Evolutionary conservation across 306 rosid species (phyloP), one percentile per base, ranked within the genome.

Genomic region (Acacia confusa): DNA sequence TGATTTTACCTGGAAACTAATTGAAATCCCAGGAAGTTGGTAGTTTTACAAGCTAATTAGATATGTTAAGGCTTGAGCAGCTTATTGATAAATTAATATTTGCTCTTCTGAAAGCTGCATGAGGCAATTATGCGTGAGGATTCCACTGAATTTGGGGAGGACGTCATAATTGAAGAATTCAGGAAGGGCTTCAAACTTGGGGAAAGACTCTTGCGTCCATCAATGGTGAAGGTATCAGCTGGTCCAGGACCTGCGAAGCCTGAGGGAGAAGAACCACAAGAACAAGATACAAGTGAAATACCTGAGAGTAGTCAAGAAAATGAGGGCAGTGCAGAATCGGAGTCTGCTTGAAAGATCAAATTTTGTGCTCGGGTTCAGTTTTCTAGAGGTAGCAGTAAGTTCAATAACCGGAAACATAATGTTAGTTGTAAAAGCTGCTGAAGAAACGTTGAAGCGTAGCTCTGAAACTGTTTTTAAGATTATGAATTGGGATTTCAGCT

Each of bases 51-150:
- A 24, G 78, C 79, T 69, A 24, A 44, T 66, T 15, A 27, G 52
- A 81, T 61, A 80, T 78, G 20, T 57, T 45, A 43, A 70, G 6
- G 60, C 72, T 14, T 52, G 48, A 41, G 65, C 64, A 66, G 74
- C 79, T 83, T 81, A 58, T 77, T 87, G 47, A 88, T 52, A 73
- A 76, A 81, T 76, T 80, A 45, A 50, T 53, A 66, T 86, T 86
- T 85, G 64, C 70, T 50, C 64, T 78, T 87, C 22, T 72, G 71
- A 83, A 76, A 95, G 98, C 91, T 95, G 74, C 98, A 95, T 24
- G 98, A 95, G 85, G 98, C 98, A 85, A 92, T 95, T 68, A 92
- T 95, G 98, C 92, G 95, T 3, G 98, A 90, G 82, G 98, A 95
- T 53, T 95, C 98, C 38, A 4, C 75, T 4, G 94, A 95, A 78